Base-by-base conservation (phyloP, 192 early-diverging fungal genomes). In the Coemansia sp. region DNA sequence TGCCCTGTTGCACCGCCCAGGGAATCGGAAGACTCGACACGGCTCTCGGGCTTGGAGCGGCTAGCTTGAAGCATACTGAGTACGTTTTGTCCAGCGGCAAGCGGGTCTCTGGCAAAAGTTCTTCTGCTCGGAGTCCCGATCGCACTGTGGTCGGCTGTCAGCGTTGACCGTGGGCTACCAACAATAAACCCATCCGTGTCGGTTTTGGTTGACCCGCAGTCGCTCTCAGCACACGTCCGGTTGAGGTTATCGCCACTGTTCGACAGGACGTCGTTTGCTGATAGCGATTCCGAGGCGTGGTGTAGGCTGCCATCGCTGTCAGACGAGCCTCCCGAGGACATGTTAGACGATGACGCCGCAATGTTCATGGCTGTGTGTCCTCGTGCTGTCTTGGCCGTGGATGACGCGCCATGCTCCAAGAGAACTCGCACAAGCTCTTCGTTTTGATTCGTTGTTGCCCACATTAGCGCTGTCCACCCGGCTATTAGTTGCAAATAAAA, bases 381-480 rank as follows among this genome's bases (percentile, higher is more conserved):
- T 33, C 89, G 87, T 14, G 85, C 80, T 7, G 91, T 90, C 75
- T 88, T 86, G 32, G 88, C 80, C 9, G 85, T 74, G 6, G 90
- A 83, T 40, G 87, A 86, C n/a, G 94, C 96, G 35, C 94, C 92
- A 40, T 87, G 72, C 59, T 91, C 91, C 63, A 97, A 76, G 47
- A 97, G 85, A 11, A 92, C 70, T 64, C 88, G 78, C 14, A 94
- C 90, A 30, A 94, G 77, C 19, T 88, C 82, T 62, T 88, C 82
- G 77, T 93, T 88, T 70, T 93, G 90, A 70, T 92, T 92, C 57
- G 90, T 89, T 17, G 91, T 89, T 1, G 94, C 94, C 95, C 95
- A 97, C 86, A 94, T 93, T 8, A 97, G 82, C 13, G 93, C 88
- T 6, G 93, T 93, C 94, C 94, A 97, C 19, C 91, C 91, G 67